Conservation (phyloP, 768 basidiomycete species). For the Naganishia friedmannii region DNA sequence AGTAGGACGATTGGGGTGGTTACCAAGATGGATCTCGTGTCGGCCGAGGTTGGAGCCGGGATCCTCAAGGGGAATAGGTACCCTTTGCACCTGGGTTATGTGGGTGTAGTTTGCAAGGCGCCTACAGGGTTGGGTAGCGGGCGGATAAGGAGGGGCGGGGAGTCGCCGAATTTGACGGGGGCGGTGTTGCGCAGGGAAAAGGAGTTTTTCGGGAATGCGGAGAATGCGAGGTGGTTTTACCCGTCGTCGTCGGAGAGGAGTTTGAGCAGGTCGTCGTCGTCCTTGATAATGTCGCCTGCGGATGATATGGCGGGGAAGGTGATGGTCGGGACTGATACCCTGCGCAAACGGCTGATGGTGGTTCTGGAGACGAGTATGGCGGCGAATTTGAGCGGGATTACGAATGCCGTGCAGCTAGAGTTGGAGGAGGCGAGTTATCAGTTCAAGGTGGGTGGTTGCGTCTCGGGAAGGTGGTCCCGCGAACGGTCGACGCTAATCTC, state of each 20-base stretch:
- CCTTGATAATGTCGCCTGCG: too few species aligned
- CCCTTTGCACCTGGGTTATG: conserved; percentile 94
- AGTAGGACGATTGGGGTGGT: conserved; percentile 94
- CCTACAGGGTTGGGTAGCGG: conserved; percentile 38
- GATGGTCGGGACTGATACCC: conserved; percentile 87
- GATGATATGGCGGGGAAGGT: conserved; percentile 53
- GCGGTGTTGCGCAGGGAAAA: conserved; percentile 59
- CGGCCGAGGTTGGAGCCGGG: conserved; percentile 72
- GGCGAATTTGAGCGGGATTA: conserved; percentile 87
- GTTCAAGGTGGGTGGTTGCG: conserved; percentile 86
- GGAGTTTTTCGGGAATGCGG: conserved; percentile 54
- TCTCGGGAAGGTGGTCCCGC: not conserved
- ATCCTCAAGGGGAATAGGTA: conserved; percentile 88
- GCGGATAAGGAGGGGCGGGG: conserved; percentile 35
- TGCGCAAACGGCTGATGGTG: conserved; percentile 88
- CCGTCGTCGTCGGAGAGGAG: conserved; percentile 20
- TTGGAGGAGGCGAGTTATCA: conserved; percentile 96
- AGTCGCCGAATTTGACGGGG: conserved; percentile 49
- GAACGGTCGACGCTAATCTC: not conserved
- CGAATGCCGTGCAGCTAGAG: conserved; percentile 94
- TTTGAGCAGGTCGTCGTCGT: not conserved
- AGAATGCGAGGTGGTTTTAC: conserved; percentile 53
- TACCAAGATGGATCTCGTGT: conserved; percentile 98
- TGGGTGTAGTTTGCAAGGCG: conserved; percentile 89
- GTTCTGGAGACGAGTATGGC: conserved; percentile 98